phyloP scores from a whole-genome alignment of 2,329 filamentous ascomycete genomes.

The Zalaria sp. region DNA sequence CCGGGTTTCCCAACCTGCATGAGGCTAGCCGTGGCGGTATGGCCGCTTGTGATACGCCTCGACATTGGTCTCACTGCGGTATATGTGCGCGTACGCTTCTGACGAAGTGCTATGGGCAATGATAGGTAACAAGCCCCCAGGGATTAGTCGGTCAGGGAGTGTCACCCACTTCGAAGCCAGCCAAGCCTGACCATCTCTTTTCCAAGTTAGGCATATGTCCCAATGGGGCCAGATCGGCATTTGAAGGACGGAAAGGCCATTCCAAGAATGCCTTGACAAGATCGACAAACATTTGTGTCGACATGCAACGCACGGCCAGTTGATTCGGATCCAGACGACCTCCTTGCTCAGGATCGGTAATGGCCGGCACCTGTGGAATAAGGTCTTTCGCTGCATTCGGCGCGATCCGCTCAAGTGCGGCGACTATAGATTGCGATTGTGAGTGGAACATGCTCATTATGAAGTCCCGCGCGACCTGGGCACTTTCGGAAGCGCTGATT shows the following conservation, averaged over 20 bases:
- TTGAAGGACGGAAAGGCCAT: slow-evolving; percentile 44
- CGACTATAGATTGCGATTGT: slow-evolving; percentile 22
- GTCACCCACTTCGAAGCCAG: too few species aligned
- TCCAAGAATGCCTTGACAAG: slow-evolving; percentile 45
- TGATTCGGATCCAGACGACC: slow-evolving; percentile 28
- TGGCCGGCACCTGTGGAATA: slow-evolving; percentile 31
- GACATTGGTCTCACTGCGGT: too few species aligned
- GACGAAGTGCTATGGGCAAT: too few species aligned
- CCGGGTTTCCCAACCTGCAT: too few species aligned
- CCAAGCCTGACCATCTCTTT: too few species aligned
- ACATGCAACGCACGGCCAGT: slow-evolving; percentile 36
- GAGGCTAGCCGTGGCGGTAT: too few species aligned
- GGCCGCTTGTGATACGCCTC: too few species aligned
- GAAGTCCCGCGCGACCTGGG: slow-evolving; percentile 25
- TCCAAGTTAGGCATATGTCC: too few species aligned
- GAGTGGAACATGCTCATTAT: slow-evolving; percentile 30
- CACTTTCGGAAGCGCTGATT: slow-evolving; percentile 9
- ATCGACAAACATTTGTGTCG: slow-evolving; percentile 41
- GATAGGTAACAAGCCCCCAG: too few species aligned
- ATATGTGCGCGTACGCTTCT: too few species aligned
- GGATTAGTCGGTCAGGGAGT: too few species aligned
- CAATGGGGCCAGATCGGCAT: not conserved
- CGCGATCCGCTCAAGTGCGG: slow-evolving; percentile 39
- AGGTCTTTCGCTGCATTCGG: slow-evolving; percentile 46
- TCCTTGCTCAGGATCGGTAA: slow-evolving; percentile 34